Base-by-base conservation (phyloP, 805 yeast genomes). In the Helenozyma baotianmanensis region DNA sequence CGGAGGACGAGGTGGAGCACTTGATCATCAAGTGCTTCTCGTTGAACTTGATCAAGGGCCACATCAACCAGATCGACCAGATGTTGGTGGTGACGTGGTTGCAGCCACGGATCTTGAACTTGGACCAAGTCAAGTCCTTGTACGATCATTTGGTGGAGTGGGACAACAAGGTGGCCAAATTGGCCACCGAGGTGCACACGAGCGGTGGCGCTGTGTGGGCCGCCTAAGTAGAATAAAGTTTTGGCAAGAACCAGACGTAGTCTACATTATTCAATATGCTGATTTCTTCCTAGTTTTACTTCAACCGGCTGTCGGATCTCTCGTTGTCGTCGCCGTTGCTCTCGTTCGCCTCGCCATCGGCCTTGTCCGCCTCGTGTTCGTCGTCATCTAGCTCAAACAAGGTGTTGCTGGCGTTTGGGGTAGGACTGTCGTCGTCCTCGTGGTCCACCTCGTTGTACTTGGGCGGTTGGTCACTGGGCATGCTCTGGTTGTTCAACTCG, bases 31-130 rank as follows among this genome's bases (percentile, higher is more conserved):
- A 86, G 64, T 89, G 96, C 24, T 76, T 92, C 42, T 78, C 92
- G 43, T 66, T 92, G 36, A 85, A 84, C 12, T 70, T 92, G 45
- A 72, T 92, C 51, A 78, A 78, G 58, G 98, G 98, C n/a, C 70
- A 76, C 32, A 90, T 92, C 48, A 95, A 92, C 56, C 95, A 92
- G 64, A 85, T 88, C 26, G 75, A 76, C 30, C 76, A 81, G 56
- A 65, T 81, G 10, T 83, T 92, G 36, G 78, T 82, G 21, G 79
- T 92, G 29, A 78, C 83, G 17, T 92, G 98, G 98, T 81, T 90
- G 41, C 97, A 92, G 68, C 97, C 98, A 38, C 74, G 97, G 51
- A 85, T 88, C 35, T 81, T 92, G 72, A 86, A 86, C 51, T 70
- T 68, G 42, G 76, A 75, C 27, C 98, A 92, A 68, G 82, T 90